Base-by-base conservation (phyloP, 2,329 filamentous ascomycete species). In the Septoria linicola region DNA sequence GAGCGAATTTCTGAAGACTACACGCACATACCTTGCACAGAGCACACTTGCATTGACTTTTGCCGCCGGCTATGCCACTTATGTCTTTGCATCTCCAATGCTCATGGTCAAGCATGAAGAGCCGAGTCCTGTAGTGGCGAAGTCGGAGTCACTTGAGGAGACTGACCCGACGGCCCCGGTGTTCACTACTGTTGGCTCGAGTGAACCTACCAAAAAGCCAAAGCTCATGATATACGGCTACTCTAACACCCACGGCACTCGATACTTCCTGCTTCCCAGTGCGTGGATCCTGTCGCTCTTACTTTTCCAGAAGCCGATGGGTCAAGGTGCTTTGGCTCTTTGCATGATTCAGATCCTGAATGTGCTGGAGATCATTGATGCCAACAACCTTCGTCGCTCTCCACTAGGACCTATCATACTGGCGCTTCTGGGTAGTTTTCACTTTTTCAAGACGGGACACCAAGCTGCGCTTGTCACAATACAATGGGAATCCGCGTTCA, bases 401-500 rank as follows among this genome's bases (percentile, higher is more conserved):
- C 78, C 89, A 5, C 87, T 97, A 62, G 92, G 90, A 0, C 91
- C 93, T 16, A 76, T 93, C 32, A 79, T 95, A 57, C 80, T 97
- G 20, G 92, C 84, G 8, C 73, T 97, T n/a, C 81, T 99, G 1
- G 93, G 91, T 53, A 89, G 87, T 64, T 95, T 92, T 71, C 85
- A 96, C 75, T 99, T 85, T 76, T 99, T 99, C 82, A 96, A 95
- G 68, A 99, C 93, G 0, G 93, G 93, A 55, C 93, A 99, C 70
- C 92, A 97, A 72, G 92, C 92, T 10, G 87, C 84, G 0, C 80
- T 96, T 19, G 81, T 85, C 60, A 88, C 84, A 59, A 92, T 99
- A 65, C 93, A 99, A 67, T 99, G 93, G 93, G 93, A 99, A 72
- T 82, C 83, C 16, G 92, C 90, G 2, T 99, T 99, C 72, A 88